These are phyloP conservation scores for Globisporangium viniferum DNA, from an alignment of 352 stramenopile species.

Conservation along the genomic window DNA sequence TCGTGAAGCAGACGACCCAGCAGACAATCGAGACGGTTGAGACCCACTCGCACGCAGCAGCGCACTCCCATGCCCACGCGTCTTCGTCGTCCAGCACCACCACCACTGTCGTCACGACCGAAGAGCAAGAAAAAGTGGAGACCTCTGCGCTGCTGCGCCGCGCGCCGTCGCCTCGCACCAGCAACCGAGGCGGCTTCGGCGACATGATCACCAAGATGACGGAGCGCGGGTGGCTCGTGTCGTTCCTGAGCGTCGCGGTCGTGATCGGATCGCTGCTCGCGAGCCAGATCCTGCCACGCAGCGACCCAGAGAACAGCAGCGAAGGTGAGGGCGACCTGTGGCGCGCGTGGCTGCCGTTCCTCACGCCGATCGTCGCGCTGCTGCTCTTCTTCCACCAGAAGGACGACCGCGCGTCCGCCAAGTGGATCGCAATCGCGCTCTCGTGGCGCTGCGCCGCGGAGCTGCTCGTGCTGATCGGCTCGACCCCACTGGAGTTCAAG, in stretches of 20 bases:
- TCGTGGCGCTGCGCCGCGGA: constrained; percentile 71
- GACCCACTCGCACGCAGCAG: background rate
- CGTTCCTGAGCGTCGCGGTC: constrained; percentile 62
- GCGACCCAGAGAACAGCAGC: constrained; percentile 13
- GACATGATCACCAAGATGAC: constrained; percentile 49
- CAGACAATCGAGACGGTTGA: constrained; percentile 12
- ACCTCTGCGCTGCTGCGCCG: constrained; percentile 23
- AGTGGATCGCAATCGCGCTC: constrained; percentile 82
- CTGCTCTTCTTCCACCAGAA: constrained; percentile 77
- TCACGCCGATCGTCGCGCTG: constrained; percentile 60
- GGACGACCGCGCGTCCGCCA: constrained; percentile 61
- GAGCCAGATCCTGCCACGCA: constrained; percentile 48
- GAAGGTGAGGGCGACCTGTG: constrained; percentile 31
- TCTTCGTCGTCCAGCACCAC: constrained; percentile 6
- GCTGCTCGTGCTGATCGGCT: constrained; percentile 59
- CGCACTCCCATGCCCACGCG: background rate
- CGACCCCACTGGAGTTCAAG: constrained; percentile 38
- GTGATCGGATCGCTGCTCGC: constrained; percentile 65
- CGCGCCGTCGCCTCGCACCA: background rate
- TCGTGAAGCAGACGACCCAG: constrained; percentile 13
- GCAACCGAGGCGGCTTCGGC: constrained; percentile 19
- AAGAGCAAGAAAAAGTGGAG: constrained; percentile 18
- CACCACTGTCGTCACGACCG: constrained; percentile 3
- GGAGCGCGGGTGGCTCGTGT: constrained; percentile 58
- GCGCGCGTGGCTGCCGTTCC: constrained; percentile 62